Evolutionary conservation across 352 stramenopile species (phyloP), one percentile per base, ranked within the genome.

Genomic region (Aphanomyces stellatus): DNA sequence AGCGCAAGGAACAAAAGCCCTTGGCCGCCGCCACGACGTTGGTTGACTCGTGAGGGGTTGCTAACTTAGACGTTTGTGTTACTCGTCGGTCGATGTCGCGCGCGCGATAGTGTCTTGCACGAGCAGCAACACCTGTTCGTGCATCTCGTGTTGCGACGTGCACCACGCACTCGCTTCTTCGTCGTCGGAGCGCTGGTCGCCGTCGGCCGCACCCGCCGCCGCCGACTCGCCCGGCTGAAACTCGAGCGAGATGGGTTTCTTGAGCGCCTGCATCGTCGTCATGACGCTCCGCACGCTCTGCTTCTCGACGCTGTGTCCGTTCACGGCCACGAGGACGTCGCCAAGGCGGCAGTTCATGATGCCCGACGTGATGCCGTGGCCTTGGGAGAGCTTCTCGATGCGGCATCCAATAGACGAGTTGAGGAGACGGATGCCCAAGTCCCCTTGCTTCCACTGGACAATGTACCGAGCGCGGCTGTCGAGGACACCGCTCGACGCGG

Each of bases 371-470:
- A 93, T 78, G 34, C 85, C 85, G 31, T 91, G 77, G 7, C 80
- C 85, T 49, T 93, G 85, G 27, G 59, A 53, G 10, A 66, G 27
- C 22, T 42, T 31, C 19, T 66, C 59, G 22, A 66, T 31, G 19
- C 59, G 59, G 22, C 59, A 66, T 5, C 59, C 59, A 63, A 90
- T 56, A 31, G 90, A 73, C 10, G 82, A 82, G 61, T 91, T 89
- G 63, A 80, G 80, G 43, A 93, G 69, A 48, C 82, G 89, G 71
- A 93, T 93, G 62, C 85, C 85, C 60, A 83, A 88, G 66, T 93
- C 85, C 37, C 85, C 85, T 55, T 81, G 88, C 19, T 91, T 81
- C 82, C 82, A 93, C 67, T 88, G 88, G 46, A 91, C 82, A 10
- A 76, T 78, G 60, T 91, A 93, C 19, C 35, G 56, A 15, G 61